Evolutionary conservation across 2,329 filamentous ascomycete species (phyloP).

Genomic region (Fusarium sacchari): DNA sequence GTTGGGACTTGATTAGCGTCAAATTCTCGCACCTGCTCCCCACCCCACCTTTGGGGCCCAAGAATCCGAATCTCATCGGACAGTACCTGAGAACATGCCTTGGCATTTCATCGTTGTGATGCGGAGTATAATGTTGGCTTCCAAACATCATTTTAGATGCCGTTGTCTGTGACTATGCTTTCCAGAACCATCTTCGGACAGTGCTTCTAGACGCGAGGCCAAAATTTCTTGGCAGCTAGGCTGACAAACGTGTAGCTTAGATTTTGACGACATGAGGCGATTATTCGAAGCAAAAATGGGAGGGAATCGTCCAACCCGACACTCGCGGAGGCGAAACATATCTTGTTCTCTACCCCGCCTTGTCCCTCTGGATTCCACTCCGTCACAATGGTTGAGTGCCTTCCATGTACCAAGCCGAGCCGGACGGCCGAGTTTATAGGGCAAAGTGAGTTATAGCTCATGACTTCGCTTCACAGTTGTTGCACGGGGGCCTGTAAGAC

Average conservation of each 20-base stretch:
- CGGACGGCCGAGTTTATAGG: conserved; percentile 16
- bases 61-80: conserved; percentile 32
- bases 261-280: conserved; percentile 26
- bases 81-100: not conserved
- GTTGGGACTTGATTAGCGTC: conserved; percentile 28
- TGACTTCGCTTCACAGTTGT: conserved; percentile 42
- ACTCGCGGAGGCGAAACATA: conserved; percentile 32
- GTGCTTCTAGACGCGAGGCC: not conserved
- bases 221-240: not conserved
- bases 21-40: conserved; percentile 19
- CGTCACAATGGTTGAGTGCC: not conserved
- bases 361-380: conserved; percentile 12
- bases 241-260: conserved; percentile 11
- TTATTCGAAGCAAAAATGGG: conserved; percentile 27
- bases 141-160: not conserved
- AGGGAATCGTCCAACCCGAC: conserved; percentile 30
- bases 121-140: not conserved
- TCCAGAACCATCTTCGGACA: not conserved
- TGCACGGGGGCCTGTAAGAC: conserved; percentile 35
- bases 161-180: not conserved
- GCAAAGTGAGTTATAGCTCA: conserved; percentile 25
- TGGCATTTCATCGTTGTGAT: not conserved
- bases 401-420: conserved; percentile 1
- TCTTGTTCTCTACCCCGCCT: conserved; percentile 26
- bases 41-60: conserved; percentile 17